Conservation (phyloP, 371 early-diverging fungal genomes). For the Apophysomyces ossiformis region DNA sequence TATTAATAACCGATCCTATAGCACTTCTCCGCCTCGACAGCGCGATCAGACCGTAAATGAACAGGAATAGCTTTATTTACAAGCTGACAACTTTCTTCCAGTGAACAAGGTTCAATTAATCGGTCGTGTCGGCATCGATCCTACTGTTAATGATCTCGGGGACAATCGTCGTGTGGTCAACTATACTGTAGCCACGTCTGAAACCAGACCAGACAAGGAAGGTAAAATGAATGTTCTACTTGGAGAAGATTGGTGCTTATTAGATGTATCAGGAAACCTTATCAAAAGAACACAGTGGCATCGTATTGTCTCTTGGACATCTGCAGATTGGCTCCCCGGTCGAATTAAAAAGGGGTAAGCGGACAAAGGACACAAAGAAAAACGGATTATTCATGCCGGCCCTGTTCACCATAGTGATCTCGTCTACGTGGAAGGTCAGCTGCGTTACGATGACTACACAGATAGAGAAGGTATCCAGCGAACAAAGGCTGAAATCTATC, state of each 20-base stretch:
- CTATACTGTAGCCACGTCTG: constrained; percentile 65
- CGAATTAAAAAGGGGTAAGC: constrained; percentile 59
- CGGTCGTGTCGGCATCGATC: constrained; percentile 62
- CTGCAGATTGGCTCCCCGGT: constrained; percentile 44
- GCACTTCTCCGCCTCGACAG: constrained; percentile 4
- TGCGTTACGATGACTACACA: constrained; percentile 63
- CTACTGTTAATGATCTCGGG: constrained; percentile 40
- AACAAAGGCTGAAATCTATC: constrained; percentile 61
- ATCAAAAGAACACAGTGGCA: constrained; percentile 69
- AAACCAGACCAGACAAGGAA: constrained; percentile 57
- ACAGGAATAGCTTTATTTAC: background rate
- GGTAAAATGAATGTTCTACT: constrained; percentile 30
- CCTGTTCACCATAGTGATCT: constrained; percentile 42
- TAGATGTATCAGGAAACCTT: constrained; percentile 43
- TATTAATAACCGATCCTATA: background rate
- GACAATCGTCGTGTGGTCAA: constrained; percentile 53
- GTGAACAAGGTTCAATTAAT: constrained; percentile 64
- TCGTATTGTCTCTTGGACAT: constrained; percentile 56
- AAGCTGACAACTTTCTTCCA: constrained; percentile 4
- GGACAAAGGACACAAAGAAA: constrained; percentile 2
- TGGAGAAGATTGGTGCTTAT: background rate
- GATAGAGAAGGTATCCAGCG: constrained; percentile 65
- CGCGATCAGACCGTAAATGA: constrained; percentile 3
- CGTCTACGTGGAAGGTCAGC: constrained; percentile 65
- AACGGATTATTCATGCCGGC: background rate